Conservation (phyloP, 2,329 filamentous ascomycete genomes). For the Septoria petroselini region DNA sequence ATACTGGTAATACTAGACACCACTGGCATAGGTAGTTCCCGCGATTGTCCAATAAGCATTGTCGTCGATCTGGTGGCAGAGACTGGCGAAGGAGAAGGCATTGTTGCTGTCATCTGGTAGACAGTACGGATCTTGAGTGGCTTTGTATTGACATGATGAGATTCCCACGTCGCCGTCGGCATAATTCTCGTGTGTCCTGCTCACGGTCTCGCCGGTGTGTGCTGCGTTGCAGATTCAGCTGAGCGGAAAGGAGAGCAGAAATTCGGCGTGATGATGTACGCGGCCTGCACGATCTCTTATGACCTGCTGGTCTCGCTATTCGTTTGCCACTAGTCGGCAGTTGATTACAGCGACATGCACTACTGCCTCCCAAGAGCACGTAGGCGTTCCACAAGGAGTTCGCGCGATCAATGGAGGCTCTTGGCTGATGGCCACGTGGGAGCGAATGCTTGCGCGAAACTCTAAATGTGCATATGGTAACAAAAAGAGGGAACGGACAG, state of each 20-base stretch:
- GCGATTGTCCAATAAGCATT: conserved; percentile 21
- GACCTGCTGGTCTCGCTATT: conserved; percentile 1
- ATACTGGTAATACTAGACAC: conserved; percentile 31
- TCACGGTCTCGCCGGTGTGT: conserved; percentile 2
- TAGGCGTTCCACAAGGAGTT: conserved; percentile 8
- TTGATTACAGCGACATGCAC: conserved; percentile 3
- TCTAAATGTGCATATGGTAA: conserved; percentile 1
- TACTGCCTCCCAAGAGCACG: conserved; percentile 1
- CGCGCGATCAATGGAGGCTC: conserved; percentile 17
- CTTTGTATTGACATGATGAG: conserved; percentile 21
- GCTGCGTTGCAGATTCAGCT: conserved; percentile 3
- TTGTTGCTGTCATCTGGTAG: conserved; percentile 18
- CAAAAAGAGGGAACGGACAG: not conserved
- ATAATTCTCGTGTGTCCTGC: conserved; percentile 10
- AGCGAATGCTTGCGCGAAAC: conserved; percentile 11
- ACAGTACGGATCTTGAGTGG: conserved; percentile 22
- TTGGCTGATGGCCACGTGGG: conserved; percentile 22
- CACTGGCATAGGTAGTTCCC: conserved; percentile 36
- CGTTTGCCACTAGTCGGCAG: conserved; percentile 12
- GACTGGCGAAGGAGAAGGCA: conserved; percentile 14
- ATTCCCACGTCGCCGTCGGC: conserved; percentile 24
- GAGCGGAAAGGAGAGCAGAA: not conserved
- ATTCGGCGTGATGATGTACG: not conserved
- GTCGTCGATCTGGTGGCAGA: conserved; percentile 9
- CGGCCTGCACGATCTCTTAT: conserved; percentile 3